Evolutionary conservation across 768 basidiomycete species (phyloP).

Genomic region (Psilocybe subaeruginosa): DNA sequence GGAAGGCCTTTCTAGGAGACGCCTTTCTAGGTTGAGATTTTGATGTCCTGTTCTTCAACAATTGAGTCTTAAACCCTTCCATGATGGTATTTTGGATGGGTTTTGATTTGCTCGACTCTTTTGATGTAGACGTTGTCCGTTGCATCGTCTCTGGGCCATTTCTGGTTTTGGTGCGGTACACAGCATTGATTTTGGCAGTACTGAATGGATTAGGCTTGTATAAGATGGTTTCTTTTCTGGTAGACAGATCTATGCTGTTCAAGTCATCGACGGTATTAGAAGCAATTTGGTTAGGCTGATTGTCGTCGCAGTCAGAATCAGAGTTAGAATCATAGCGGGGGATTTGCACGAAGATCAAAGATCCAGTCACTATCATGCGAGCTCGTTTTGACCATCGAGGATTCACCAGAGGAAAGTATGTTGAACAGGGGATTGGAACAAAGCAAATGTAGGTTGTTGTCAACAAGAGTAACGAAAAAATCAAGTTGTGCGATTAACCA

Average conservation of each 20-base stretch:
- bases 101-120: background rate
- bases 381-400: background rate
- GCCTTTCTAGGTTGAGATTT: background rate
- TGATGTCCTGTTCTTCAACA: slow-evolving; percentile 15
- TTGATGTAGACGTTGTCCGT: background rate
- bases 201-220: slow-evolving; percentile 82
- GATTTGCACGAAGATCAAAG: slow-evolving; percentile 37
- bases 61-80: slow-evolving; percentile 50
- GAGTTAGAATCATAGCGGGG: slow-evolving; percentile 25
- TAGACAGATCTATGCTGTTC: slow-evolving; percentile 61
- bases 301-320: slow-evolving; percentile 10
- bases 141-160: background rate
- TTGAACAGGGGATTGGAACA: too few relatives aligned
- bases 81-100: slow-evolving; percentile 33
- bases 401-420: too few relatives aligned
- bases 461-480: too few relatives aligned
- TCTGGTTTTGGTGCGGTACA: slow-evolving; percentile 38
- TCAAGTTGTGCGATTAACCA: too few relatives aligned
- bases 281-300: background rate
- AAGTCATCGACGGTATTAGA: slow-evolving; percentile 33
- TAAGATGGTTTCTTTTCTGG: slow-evolving; percentile 59
- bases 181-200: slow-evolving; percentile 81
- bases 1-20: background rate
- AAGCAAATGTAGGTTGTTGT: too few relatives aligned
- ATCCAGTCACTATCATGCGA: slow-evolving; percentile 31